Conservation (phyloP, 495 filamentous ascomycete genomes). For the Gamarada debralockiae region DNA sequence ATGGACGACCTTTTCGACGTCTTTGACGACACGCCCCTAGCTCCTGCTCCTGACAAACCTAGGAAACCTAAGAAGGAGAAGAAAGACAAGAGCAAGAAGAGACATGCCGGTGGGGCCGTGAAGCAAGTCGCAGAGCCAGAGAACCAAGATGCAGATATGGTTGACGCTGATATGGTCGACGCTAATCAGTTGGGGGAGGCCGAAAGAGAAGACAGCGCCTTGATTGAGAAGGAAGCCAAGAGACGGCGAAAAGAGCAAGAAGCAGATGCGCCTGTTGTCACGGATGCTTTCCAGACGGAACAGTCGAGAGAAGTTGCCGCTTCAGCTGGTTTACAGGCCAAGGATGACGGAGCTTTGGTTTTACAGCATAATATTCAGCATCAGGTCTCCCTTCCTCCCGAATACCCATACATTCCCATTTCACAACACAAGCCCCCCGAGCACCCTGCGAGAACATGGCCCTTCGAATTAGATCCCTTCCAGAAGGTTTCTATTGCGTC, state of each 20-base stretch:
- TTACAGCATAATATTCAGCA: conserved; percentile 96
- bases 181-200: conserved; percentile 27
- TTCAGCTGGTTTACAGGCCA: conserved; percentile 70
- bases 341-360: conserved; percentile 60
- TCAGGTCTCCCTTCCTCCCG: conserved; percentile 90
- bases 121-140: conserved; percentile 49
- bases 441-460: conserved; percentile 75
- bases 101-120: conserved; percentile 73
- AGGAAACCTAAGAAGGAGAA: conserved; percentile 33
- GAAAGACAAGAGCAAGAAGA: conserved; percentile 67
- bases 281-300: conserved; percentile 94
- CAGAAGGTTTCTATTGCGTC: conserved; percentile 89
- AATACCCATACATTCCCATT: conserved; percentile 90
- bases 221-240: conserved; percentile 43
- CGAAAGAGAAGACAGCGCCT: conserved; percentile 31
- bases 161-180: conserved; percentile 50
- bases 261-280: conserved; percentile 76
- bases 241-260: conserved; percentile 77
- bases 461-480: conserved; percentile 94
- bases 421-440: conserved; percentile 84
- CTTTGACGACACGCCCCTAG: conserved; percentile 65
- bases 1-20: conserved; percentile 70
- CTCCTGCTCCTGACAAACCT: conserved; percentile 23
- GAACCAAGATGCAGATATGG: conserved; percentile 23
- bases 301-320: conserved; percentile 84